Evolutionary conservation across 371 early-diverging fungal genomes (phyloP), one percentile per base, ranked within the genome.

Genomic region (Umbelopsis sp.): DNA sequence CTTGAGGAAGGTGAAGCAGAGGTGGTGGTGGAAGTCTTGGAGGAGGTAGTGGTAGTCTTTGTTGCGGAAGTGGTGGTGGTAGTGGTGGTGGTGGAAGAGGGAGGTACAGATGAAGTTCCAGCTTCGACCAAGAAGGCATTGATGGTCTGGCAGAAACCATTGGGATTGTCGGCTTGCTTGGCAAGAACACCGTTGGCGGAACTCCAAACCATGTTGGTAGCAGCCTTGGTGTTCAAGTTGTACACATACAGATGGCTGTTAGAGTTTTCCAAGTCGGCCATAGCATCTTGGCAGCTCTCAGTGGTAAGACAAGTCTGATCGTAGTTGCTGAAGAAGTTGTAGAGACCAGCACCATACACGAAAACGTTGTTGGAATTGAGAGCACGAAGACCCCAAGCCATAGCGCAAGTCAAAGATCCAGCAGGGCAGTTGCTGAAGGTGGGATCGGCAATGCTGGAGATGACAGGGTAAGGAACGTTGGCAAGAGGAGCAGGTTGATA

Each of bases 321-420:
- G 65, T 74, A 74, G 63, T 73, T 69, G 16, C 72, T 64, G 50
- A 74, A 74, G 35, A 74, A 74, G 52, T 63, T 70, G 72, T 74
- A 74, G 14, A 74, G 74, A 32, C 74, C 74, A 29, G 73, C 72
- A 57, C 74, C 74, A 65, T 74, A 74, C 8, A 74, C 53, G 20
- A 50, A 41, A 14, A 74, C 38, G 50, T 70, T 44, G 46, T 35
- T 41, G 1, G 74, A 70, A 37, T 74, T 57, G 24, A 74, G 66
- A 29, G 70, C 67, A 44, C 74, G 74, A 32, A 74, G 74, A 41
- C 74, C 74, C 73, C 72, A 74, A 11, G 70, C 32, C 66, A 53
- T 68, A 24, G 52, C 24, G 67, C 72, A 71, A n/a, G 45, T 64
- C 16, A 35, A 12, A 20, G 12, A 14, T 22, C 44, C 24, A 18